Evolutionary conservation across 2,329 filamentous ascomycete species (phyloP), one percentile per base, ranked within the genome.

Genomic region (Calonectria naviculata): DNA sequence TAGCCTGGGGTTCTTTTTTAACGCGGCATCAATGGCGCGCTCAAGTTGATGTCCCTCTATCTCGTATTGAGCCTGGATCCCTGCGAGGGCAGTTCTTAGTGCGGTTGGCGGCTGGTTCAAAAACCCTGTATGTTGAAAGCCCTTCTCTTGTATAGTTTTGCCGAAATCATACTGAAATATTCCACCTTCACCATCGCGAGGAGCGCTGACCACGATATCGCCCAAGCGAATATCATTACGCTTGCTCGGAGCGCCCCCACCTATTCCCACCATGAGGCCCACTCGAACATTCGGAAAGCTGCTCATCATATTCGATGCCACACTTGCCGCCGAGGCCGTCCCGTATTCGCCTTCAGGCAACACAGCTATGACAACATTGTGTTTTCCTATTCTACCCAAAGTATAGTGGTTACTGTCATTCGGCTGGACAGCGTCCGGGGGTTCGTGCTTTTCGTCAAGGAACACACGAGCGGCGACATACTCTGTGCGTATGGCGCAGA

Each of bases 361-460:
- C 12, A 29, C 49, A 7, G 64, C 44, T 1, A 71, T 47, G 0
- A 65, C 68, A 1, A 72, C 29, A 13, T 72, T 71, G 5, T 72
- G 71, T 2, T 15, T 31, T 0, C 49, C 29, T 1, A 72, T 13
- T 1, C 26, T 42, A 0, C 58, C 68, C 0, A 72, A 34, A 3
- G 49, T 67, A 2, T 72, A 71, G 1, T 21, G 21, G 13, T 72
- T 71, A 1, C 9, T 6, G 5, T 72, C 68, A 0, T 34, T 5
- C 15, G 26, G 19, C 12, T 24, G 17, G 1, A 13, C 5, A 58
- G 9, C 24, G 26, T 34, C 10, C 17, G 58, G 0, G 21, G 0
- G 41, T 10, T 34, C 31, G 10, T 13, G 1, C 15, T 24, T 28
- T 9, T 47, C 1, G 2, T 72, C 68, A 0, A 72, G 68, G 15